Evolutionary conservation across 2,329 filamentous ascomycete species (phyloP).

Genomic region (Ustilaginoidea virens): DNA sequence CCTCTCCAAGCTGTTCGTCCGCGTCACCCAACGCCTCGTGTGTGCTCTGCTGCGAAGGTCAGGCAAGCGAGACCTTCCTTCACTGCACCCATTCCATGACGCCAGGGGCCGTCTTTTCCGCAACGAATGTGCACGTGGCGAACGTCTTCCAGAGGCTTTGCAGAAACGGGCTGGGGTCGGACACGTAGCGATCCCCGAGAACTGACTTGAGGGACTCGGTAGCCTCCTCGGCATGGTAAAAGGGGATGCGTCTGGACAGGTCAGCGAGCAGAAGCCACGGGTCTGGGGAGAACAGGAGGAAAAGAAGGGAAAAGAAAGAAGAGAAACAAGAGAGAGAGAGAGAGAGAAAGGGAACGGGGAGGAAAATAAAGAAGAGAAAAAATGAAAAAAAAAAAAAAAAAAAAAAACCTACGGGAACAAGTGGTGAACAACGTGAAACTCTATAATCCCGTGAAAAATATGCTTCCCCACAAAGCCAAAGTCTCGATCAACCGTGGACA

Average conservation of each 20-base stretch:
- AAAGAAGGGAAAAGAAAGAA: too few relatives aligned
- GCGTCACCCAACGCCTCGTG: too few relatives aligned
- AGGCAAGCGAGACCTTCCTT: too few relatives aligned
- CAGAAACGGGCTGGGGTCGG: constrained; percentile 40
- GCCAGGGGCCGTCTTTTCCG: neutral
- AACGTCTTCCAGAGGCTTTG: constrained; percentile 1
- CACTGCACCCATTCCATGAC: constrained; percentile 1
- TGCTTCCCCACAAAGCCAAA: constrained; percentile 89
- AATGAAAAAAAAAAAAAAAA: too few relatives aligned
- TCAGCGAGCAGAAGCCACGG: too few relatives aligned
- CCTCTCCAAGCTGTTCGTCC: too few relatives aligned
- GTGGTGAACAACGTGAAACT: constrained; percentile 96
- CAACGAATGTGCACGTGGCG: neutral
- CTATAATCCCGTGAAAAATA: constrained; percentile 88
- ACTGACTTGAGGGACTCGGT: constrained; percentile 85
- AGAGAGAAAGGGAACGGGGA: too few relatives aligned
- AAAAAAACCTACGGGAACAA: too few relatives aligned
- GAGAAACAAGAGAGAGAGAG: too few relatives aligned
- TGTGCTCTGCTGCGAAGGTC: too few relatives aligned
- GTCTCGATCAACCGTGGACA: constrained; percentile 91
- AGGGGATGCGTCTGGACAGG: constrained; percentile 72
- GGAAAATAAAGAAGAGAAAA: too few relatives aligned
- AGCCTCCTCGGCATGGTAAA: constrained; percentile 92
- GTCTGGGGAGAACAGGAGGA: too few relatives aligned
- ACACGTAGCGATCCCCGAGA: constrained; percentile 92